Base-by-base conservation (phyloP, 805 yeast species). In the Lachancea waltii region DNA sequence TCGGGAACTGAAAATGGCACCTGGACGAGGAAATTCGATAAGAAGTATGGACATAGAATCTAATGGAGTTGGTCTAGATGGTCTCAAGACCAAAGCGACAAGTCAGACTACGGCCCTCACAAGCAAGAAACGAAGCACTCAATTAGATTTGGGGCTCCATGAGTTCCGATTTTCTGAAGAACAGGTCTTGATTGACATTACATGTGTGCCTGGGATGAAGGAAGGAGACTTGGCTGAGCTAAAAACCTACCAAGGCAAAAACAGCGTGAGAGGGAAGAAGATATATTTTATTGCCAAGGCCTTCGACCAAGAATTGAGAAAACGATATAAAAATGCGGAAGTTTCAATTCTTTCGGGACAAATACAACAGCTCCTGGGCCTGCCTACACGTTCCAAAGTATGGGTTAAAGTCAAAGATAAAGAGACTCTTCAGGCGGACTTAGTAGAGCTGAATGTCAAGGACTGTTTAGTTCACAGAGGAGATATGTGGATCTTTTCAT, bases 401-500 rank as follows among this genome's bases (percentile, higher is more conserved):
- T 66, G 70, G 48, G 75, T 89, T 3, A 67, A 68, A 48, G 65
- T 63, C 34, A 69, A 57, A 60, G 63, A 59, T 14, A 65, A 66
- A 30, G 60, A 63, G 6, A 58, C 67, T 1, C 80, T 73, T n/a
- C 81, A 76, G 44, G 82, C 89, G 1, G 96, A 92, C 50, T 71
- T 85, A 2, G 74, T 89, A 3, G 97, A 92, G 52, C 62, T 92
- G 4, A 78, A 78, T 54, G 73, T 86, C 37, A 85, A 79, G 50
- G 97, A 92, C 51, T 68, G 85, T 15, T 76, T 82, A 47, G 63
- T 92, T 11, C 77, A 95, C 3, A 67, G 98, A 47, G 95, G 95
- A 43, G 92, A 86, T 50, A 90, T 89, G 87, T 92, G 97, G 95
- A 68, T 73, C 18, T 63, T 90, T 10, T 76, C 95, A 0, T 69